Percentiles rank a stretch among this genome's conserved stretches.
These are phyloP conservation scores for Sesbania bispinosa DNA, from an alignment of 306 rosid genomes.

Conservation along the genomic window DNA sequence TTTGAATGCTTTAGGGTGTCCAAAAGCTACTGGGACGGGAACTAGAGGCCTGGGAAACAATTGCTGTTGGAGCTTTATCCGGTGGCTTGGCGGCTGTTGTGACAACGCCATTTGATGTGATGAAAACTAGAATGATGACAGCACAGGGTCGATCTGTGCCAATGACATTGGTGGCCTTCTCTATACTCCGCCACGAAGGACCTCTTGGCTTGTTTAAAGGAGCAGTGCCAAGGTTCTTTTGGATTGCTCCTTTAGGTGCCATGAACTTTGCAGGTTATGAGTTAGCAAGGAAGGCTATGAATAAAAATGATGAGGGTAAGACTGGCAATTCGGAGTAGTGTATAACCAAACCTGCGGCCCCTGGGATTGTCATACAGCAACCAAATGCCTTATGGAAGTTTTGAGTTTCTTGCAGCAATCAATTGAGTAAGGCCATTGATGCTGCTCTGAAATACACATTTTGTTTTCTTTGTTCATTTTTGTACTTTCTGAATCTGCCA, in stretches of 20 bases:
- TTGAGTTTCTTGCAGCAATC: conserved; percentile 36
- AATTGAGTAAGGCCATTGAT: conserved; percentile 40
- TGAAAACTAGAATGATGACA: conserved; percentile 99
- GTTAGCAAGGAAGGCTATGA: conserved; percentile 94
- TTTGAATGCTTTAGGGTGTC: conserved; percentile 45
- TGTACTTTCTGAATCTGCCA: conserved; percentile 39
- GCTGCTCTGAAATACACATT: conserved; percentile 25
- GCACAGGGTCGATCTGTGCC: conserved; percentile 81
- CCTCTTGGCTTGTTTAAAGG: conserved; percentile 95
- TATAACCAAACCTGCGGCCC: too few relatives aligned
- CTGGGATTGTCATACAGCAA: conserved; percentile 8
- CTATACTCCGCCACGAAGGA: conserved; percentile 81
- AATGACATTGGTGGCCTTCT: conserved; percentile 67
- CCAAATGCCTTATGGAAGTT: conserved; percentile 37
- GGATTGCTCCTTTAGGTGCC: conserved; percentile 99
- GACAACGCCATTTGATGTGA: conserved; percentile 95
- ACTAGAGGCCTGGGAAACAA: conserved; percentile 93
- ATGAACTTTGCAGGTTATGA: conserved; percentile 99
- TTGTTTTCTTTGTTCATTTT: conserved; percentile 30
- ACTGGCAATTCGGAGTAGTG: conserved; percentile 42
- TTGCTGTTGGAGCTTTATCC: conserved; percentile 90
- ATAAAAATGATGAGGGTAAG: conserved; percentile 60
- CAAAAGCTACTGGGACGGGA: conserved; percentile 74
- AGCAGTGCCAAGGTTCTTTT: conserved; percentile 93
- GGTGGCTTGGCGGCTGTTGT: conserved; percentile 96